phyloP scores from a whole-genome alignment of 1,284 basidiomycete genomes.

The Malassezia psittaci region DNA sequence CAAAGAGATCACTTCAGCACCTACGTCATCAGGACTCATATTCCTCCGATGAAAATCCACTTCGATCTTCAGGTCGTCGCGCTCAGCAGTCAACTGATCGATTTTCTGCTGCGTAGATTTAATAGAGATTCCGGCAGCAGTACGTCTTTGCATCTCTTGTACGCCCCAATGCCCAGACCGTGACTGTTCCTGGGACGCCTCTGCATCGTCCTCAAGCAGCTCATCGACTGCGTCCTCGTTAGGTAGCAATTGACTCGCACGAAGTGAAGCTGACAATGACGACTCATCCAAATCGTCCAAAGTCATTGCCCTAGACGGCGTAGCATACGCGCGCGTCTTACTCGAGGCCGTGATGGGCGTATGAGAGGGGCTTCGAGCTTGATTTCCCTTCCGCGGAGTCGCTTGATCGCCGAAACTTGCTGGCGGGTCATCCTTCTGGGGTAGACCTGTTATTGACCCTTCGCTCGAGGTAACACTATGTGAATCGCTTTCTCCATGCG shows the following conservation, averaged over 20 bases:
- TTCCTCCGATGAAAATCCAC: conserved; percentile 42
- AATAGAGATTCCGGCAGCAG: conserved; percentile 36
- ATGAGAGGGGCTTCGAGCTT: too few species aligned
- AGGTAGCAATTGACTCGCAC: conserved; percentile 11
- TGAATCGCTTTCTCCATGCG: too few species aligned
- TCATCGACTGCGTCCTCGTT: conserved; percentile 6
- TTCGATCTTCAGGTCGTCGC: conserved; percentile 45
- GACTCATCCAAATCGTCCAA: conserved; percentile 2
- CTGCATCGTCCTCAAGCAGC: conserved; percentile 11
- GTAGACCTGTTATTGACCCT: too few species aligned
- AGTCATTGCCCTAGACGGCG: not conserved
- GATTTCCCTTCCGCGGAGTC: too few species aligned
- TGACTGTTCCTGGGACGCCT: not conserved
- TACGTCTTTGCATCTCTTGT: conserved; percentile 30
- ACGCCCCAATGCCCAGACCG: conserved; percentile 34
- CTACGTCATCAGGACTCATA: conserved; percentile 34
- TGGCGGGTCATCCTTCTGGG: too few species aligned
- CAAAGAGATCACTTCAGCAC: conserved; percentile 34
- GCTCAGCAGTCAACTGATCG: conserved; percentile 39
- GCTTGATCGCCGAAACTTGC: too few species aligned
- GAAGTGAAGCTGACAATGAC: conserved; percentile 13
- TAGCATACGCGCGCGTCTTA: not conserved
- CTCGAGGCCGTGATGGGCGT: too few species aligned
- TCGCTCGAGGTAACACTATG: too few species aligned
- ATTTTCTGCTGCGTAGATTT: conserved; percentile 41